Evolutionary conservation across 1,284 basidiomycete species (phyloP), one percentile per base, ranked within the genome.

Genomic region (Flammula alnicola): DNA sequence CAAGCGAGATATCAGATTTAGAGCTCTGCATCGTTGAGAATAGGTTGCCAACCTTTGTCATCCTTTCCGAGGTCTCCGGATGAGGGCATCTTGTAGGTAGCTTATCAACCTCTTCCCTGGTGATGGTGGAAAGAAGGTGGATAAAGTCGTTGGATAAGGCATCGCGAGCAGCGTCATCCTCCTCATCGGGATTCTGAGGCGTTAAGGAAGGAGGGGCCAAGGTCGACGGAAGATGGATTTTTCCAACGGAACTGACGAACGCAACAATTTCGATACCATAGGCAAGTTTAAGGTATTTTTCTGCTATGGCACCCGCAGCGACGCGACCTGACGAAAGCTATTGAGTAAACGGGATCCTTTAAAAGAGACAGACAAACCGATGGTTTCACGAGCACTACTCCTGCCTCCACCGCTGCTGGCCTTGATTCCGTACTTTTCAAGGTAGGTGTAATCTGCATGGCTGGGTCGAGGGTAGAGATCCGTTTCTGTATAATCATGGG

Each of bases 361-460:
- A 36, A 48, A 29, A 38, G 30, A 23, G 20, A 40, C n/a, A 30
- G 31, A 41, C 33, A 11, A 44, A 43, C 94, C 97, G 59, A 99
- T 96, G 14, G 97, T 99, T 75, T 99, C 97, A 30, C 97, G 84
- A 14, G 97, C 97, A 63, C 88, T 92, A 62, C 91, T 93, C 20
- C 97, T 80, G 2, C 97, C 97, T 33, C 97, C 97, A 33, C 97
- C 97, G 52, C 89, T 93, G 76, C 91, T 95, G 1, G 97, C 96
- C 76, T 99, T 99, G 69, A 99, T 73, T 26, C 93, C 94, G 70
- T 99, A 99, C 68, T 99, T 99, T 63, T 95, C 88, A 46, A 99
- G 84, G 73, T 99, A 99, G 25, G 97, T 99, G 72, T 91, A 98
- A 70, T 99, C 97, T 43, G 97, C 97, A 67, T 99, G 97, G 59